Conservation (phyloP, 257 asterid genomes). For the Misopates orontium region DNA sequence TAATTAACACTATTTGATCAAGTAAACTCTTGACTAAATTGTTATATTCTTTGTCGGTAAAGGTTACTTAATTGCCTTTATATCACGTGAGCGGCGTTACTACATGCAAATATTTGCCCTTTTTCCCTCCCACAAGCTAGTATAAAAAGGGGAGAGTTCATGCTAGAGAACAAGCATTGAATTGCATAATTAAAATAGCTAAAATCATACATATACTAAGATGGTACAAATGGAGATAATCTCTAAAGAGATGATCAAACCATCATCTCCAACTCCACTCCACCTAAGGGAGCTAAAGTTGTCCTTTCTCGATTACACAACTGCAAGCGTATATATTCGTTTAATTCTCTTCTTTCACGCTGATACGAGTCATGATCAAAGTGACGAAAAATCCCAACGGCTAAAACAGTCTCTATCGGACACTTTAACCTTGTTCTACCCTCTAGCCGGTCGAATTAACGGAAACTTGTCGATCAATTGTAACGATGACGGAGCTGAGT, state of each 20-base stretch:
- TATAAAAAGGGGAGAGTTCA: too few species aligned
- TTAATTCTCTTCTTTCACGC: constrained; percentile 34
- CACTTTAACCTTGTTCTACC: constrained; percentile 36
- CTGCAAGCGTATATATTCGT: constrained; percentile 32
- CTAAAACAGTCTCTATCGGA: constrained; percentile 37
- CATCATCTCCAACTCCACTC: constrained; percentile 45
- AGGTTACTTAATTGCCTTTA: too few species aligned
- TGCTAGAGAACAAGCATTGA: too few species aligned
- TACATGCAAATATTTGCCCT: too few species aligned
- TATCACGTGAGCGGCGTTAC: too few species aligned
- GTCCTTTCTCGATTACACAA: constrained; percentile 47
- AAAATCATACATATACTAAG: too few species aligned
- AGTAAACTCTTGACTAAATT: too few species aligned
- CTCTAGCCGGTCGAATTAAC: constrained; percentile 38
- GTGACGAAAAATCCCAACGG: constrained; percentile 6
- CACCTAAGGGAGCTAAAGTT: constrained; percentile 30
- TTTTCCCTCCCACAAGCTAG: too few species aligned
- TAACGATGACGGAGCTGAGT: constrained; percentile 40
- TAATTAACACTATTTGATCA: too few species aligned
- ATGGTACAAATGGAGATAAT: background rate
- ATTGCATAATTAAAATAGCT: too few species aligned
- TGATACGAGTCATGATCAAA: background rate
- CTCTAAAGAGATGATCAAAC: constrained; percentile 35
- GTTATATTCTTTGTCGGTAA: too few species aligned
- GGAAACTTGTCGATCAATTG: constrained; percentile 33